Base-by-base conservation (phyloP, 2,329 filamentous ascomycete species). In the Talaromyces amestolkiae region DNA sequence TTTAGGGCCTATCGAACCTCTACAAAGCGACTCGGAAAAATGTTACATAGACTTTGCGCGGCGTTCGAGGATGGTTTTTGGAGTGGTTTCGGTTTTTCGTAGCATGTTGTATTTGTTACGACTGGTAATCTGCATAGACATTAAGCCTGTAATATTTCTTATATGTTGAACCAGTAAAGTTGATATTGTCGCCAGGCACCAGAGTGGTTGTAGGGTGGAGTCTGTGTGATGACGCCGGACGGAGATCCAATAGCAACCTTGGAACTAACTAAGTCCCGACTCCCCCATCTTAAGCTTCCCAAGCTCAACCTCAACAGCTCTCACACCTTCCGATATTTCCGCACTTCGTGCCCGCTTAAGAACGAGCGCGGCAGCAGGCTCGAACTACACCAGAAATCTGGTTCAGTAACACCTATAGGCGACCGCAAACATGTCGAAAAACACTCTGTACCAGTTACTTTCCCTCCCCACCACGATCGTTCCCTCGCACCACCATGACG, bases 391-490 rank as follows among this genome's bases (percentile, higher is more conserved):
- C 19, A 33, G 33, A 39, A 43, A 31, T 17, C 22, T n/a, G 3
- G 41, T 11, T 9, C 19, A 39, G 11, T 10, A n/a, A 24, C n/a
- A 24, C 19, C 3, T 33, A 39, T 39, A 56, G 53, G 53, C 33
- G 11, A 56, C 53, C n/a, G 51, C 5, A 39, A 61, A 59, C n/a
- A 81, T 81, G 79, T 80, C 79, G 67, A 79, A 80, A 70, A 72
- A 75, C 65, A 72, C 73, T 67, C 93, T 88, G 75, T 98, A 96
- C 83, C 87, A 93, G 72, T 86, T 98, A 74, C 85, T 98, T 72
- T 98, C 95, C 68, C 86, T 99, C 68, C 95, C 95, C 66, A 89
- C 91, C 70, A 91, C 91, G 66, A 93, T 94, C 77, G 90, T 93
- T 74, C 90, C 92, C 71, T 91, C 91, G 60, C 86, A 87, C 80